Conservation (phyloP, 805 yeast genomes). For the Kluyveromyces siamensis region DNA sequence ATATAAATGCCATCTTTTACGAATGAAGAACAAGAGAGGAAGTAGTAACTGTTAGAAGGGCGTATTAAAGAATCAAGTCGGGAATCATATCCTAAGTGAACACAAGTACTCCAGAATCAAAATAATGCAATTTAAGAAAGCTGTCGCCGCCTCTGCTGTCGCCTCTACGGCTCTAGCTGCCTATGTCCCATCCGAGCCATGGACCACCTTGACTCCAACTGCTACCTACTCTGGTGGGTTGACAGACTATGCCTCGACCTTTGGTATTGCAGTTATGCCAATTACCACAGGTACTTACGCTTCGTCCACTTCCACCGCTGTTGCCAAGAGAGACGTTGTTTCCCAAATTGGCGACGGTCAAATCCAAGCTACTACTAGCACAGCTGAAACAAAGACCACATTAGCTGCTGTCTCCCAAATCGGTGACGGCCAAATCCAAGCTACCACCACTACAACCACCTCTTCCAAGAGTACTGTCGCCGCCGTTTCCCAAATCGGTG, state of each 20-base stretch:
- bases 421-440: slow-evolving; percentile 36
- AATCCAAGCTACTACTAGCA: slow-evolving; percentile 39
- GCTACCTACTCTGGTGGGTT: slow-evolving; percentile 45
- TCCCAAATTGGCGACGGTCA: slow-evolving; percentile 58
- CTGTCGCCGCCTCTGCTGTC: slow-evolving; percentile 8
- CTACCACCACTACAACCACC: slow-evolving; percentile 13
- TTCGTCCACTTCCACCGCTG: slow-evolving; percentile 25
- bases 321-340: slow-evolving; percentile 35
- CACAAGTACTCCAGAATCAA: no score
- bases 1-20: no score
- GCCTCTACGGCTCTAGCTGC: slow-evolving; percentile 13
- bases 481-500: slow-evolving; percentile 35
- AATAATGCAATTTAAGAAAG: no score
- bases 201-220: slow-evolving; percentile 64
- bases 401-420: slow-evolving; percentile 37
- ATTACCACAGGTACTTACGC: slow-evolving; percentile 29
- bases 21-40: no score
- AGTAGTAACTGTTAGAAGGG: no score
- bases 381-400: slow-evolving; percentile 29
- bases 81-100: no score
- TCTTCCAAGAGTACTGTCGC: slow-evolving; percentile 22
- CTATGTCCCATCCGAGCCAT: no score
- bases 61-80: no score
- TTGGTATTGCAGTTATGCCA: slow-evolving; percentile 63
- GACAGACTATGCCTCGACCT: slow-evolving; percentile 45